These are phyloP conservation scores for Podospora conica DNA, from an alignment of 495 filamentous ascomycete genomes.

Conservation along the genomic window DNA sequence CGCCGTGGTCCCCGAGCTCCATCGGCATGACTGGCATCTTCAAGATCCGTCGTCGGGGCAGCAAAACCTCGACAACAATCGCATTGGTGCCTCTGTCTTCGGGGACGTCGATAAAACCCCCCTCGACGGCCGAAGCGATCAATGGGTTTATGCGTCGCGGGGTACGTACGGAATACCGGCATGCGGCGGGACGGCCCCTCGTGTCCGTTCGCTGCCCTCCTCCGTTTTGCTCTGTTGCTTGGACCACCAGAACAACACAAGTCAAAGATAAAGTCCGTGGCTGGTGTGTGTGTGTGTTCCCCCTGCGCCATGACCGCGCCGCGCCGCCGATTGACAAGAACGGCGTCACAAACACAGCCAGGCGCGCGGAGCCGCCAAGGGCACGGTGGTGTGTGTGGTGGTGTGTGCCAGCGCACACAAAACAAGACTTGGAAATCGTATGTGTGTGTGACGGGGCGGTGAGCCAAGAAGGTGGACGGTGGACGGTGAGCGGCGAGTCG, in stretches of 20 bases:
- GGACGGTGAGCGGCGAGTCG: not conserved
- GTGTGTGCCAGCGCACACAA: not conserved
- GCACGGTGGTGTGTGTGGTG: not conserved
- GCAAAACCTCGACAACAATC: not conserved
- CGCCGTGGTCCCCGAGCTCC: not conserved
- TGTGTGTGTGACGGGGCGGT: not conserved
- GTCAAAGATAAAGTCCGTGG: not conserved
- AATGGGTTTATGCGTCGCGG: conserved; percentile 10
- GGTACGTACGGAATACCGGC: no score
- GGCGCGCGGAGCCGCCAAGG: not conserved
- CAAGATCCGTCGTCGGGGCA: not conserved
- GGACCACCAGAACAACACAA: not conserved
- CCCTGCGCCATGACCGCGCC: not conserved
- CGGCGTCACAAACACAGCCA: not conserved
- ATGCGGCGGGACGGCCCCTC: not conserved
- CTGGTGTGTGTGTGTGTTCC: not conserved
- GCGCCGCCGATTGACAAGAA: not conserved
- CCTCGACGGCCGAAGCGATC: conserved; percentile 1
- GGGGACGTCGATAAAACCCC: conserved; percentile 6
- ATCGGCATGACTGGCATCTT: not conserved
- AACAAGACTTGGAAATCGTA: not conserved
- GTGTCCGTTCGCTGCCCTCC: not conserved
- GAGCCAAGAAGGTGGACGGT: not conserved
- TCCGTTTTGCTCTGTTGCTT: not conserved
- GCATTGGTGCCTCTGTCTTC: not conserved